Evolutionary conservation across 805 yeast genomes (phyloP), one percentile per base, ranked within the genome.

Genomic region (Starmera amethionina): DNA sequence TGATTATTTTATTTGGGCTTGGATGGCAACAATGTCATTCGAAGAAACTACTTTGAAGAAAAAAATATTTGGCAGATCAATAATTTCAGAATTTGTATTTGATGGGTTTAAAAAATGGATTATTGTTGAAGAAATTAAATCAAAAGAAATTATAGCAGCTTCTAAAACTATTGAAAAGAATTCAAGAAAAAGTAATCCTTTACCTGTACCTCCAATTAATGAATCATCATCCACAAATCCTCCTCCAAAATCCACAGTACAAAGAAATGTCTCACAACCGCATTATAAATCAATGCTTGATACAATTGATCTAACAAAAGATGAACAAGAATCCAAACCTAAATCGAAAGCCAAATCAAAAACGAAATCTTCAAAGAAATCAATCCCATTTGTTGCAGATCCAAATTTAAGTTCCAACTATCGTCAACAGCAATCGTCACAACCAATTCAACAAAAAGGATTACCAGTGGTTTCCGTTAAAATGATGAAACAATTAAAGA

Each of bases 1-100:
- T 58, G 96, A 87, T 58, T 87, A 82, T 58, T 87, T 80, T 53
- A 84, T 86, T 27, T 87, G 96, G 96, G 75, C 95, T 1, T 87
- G 96, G 96, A 65, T 86, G 52, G 76, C 88, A 1, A 73, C 87
- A 2, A 56, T 86, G 19, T 85, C 85, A 0, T 70, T 78, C 29
- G 96, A 87, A 54, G 82, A 84, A 53, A 75, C 87, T 0, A 67
- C 71, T 29, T 59, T 65, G 19, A 77, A 77, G 49, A 82, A 82
- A 56, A 71, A 72, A 29, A 58, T 80, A 2, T 87, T 87, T 64
- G 96, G 96, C 9, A 72, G 93, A 47, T 79, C 94, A 0, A 68
- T 85, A 41, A 85, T 87, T 7, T 73, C 85, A 39, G 96, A 87
- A 50, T 86, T 85, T 35, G 86, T 84, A 35, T 68, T 83, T 47